Evolutionary conservation across 495 filamentous ascomycete species (phyloP).

Genomic region (Neurospora tetraspora): DNA sequence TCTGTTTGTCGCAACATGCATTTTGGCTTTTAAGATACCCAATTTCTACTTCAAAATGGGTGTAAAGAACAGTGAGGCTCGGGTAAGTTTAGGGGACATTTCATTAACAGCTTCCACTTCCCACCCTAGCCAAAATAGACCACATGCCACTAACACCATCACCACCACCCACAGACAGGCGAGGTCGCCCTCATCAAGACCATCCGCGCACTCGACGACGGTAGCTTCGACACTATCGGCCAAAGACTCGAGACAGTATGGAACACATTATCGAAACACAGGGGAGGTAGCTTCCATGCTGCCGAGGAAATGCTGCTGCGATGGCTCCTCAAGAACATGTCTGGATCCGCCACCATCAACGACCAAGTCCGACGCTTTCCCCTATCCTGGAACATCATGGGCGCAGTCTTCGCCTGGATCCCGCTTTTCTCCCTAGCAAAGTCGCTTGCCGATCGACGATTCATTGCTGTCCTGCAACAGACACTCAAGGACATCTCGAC

Average conservation of each 20-base stretch:
- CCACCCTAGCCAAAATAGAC: not conserved
- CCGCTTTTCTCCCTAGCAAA: constrained; percentile 35
- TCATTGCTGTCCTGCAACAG: constrained; percentile 30
- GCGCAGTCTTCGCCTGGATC: constrained; percentile 30
- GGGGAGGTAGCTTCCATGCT: constrained; percentile 28
- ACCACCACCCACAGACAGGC: constrained; percentile 5
- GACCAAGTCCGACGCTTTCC: constrained; percentile 37
- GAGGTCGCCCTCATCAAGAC: constrained; percentile 17
- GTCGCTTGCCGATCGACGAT: constrained; percentile 33
- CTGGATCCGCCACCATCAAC: constrained; percentile 25
- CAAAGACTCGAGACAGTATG: constrained; percentile 32
- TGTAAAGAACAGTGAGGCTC: not conserved
- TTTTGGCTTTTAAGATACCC: not conserved
- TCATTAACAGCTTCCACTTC: not conserved
- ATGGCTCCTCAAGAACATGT: constrained; percentile 41
- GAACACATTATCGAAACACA: constrained; percentile 20
- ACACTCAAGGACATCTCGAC: constrained; percentile 31
- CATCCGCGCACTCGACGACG: constrained; percentile 29
- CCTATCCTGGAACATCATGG: constrained; percentile 32
- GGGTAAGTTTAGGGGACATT: not conserved
- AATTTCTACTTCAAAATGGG: not conserved
- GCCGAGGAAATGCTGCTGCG: constrained; percentile 38
- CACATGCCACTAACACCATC: not conserved
- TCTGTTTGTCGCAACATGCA: not conserved
- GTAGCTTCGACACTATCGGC: constrained; percentile 22